Evolutionary conservation across 148 eudicot genomes (phyloP), one percentile per base, ranked within the genome.

Genomic region (Dysphania ambrosioides): DNA sequence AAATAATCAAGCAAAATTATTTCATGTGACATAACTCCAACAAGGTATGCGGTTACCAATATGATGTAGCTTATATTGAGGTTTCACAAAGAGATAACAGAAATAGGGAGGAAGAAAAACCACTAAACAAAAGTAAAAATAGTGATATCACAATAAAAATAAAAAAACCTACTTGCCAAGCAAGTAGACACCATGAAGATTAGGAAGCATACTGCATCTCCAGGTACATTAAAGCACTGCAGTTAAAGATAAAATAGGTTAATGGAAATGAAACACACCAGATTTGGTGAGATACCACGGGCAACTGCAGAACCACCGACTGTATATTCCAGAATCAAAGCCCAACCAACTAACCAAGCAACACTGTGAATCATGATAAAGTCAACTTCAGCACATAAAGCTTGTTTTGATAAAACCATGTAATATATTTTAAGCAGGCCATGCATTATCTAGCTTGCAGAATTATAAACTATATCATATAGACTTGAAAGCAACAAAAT

Each of bases 281-380:
- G 62, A 82, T 87, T 89, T 72, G 93, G 93, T 12, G 93, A 89
- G 68, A 89, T 78, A 72, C 93, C 90, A 72, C 88, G 93, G 26
- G 90, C 90, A 76, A 89, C 87, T 44, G 90, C 85, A 31, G 93
- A 77, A 27, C 93, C 87, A 66, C 93, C 90, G 75, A 89, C 79
- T 11, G 93, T 87, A 66, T 87, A 89, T 79, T 87, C 88, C 81
- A 89, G 78, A 78, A 89, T 84, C 75, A 89, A 64, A 70, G 85
- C 86, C 90, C 93, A 87, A 58, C 90, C 90, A 72, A 87, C 81
- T 69, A 89, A 71, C 90, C 90, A 89, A 72, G 90, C 90, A 75
- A 83, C 81, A 64, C 93, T 87, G 83, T 12, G 31, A 64, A 41
- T 71, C 12, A 44, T 41, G n/a, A 49, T 53, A 62, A n/a, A 68